phyloP scores from a whole-genome alignment of 2,329 filamentous ascomycete species.

The Ophioceras dolichostomum region DNA sequence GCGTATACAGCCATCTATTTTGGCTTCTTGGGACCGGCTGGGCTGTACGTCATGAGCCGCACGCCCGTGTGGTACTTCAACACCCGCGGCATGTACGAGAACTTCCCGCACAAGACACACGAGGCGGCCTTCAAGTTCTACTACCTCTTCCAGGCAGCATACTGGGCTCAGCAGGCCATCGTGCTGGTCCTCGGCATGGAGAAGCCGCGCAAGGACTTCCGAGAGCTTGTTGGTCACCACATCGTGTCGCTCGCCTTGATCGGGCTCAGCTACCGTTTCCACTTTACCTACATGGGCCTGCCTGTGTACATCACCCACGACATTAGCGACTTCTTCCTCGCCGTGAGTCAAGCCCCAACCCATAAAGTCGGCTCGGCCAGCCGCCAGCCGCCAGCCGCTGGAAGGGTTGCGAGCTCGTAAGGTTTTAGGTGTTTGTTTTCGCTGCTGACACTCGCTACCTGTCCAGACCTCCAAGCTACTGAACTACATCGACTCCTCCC shows the following conservation, averaged over 20 bases:
- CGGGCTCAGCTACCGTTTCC: conserved; percentile 80
- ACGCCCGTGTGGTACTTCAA: conserved; percentile 97
- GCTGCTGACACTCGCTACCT: conserved; percentile 8
- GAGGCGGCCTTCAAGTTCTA: conserved; percentile 83
- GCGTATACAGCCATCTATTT: conserved; percentile 92
- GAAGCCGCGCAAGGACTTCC: conserved; percentile 90
- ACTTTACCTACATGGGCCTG: conserved; percentile 91
- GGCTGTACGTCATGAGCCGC: conserved; percentile 79
- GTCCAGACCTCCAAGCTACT: conserved; percentile 80
- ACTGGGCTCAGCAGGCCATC: conserved; percentile 91
- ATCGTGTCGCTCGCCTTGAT: conserved; percentile 81
- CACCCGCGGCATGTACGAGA: conserved; percentile 79
- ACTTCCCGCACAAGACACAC: conserved; percentile 73
- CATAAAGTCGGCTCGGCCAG: too few species aligned
- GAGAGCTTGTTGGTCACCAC: conserved; percentile 84
- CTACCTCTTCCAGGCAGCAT: conserved; percentile 86
- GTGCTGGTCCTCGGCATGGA: conserved; percentile 79
- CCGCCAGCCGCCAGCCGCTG: too few species aligned
- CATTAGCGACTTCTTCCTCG: conserved; percentile 90
- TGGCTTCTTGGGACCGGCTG: conserved; percentile 65
- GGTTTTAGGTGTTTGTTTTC: neutral
- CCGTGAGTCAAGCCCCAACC: conserved; percentile 44
- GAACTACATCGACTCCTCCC: conserved; percentile 72
- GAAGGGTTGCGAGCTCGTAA: too few species aligned
- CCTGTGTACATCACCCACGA: conserved; percentile 93